Evolutionary conservation across 2,329 filamentous ascomycete genomes (phyloP), one percentile per base, ranked within the genome.

Genomic region (Daldinia sp.): DNA sequence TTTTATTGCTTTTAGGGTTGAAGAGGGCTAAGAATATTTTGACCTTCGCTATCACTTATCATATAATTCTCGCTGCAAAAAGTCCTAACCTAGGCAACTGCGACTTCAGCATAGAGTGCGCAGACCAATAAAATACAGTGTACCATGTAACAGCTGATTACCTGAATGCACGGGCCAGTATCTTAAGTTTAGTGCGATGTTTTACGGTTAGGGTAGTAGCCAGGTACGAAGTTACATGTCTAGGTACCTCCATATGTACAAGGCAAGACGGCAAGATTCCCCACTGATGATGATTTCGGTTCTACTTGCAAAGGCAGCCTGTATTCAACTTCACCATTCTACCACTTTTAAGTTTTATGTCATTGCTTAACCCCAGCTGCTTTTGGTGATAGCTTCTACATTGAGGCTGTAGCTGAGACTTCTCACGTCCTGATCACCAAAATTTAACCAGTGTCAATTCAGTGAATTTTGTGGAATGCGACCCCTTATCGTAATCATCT

Each of bases 261-360:
- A 32, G 21, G 29, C 15, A 27, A 50, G 17, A 34, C 15, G 32
- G 13, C 21, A 47, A 3, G 41, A 56, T 64, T 63, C 64, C 55
- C 64, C 64, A 67, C 64, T 50, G 55, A 62, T 67, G 64, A 67
- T 67, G 61, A 67, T 59, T 67, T 64, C 35, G 21, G 48, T 55
- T 47, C 17, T 32, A 45, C 27, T 59, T 32, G 39, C 35, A 35
- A 63, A 67, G 50, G 48, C 55, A 48, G 17, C 56, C 54, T 27
- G 53, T 48, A 48, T 49, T 11, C 43, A 27, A 64, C 53, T 50
- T 54, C 51, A 63, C 11, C 21, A 39, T 52, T n/a, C n/a, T n/a
- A n/a, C n/a, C n/a, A n/a, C n/a, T n/a, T 41, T 15, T 52, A 25
- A 19, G 5, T 27, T 34, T 7, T 11, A 21, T 54, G 10, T 45